A percentile compares a stretch with the other conserved stretches of the same genome.
These are phyloP conservation scores for Thielaviopsis musarum DNA, from an alignment of 2,329 filamentous ascomycete species.

Conservation along the genomic window DNA sequence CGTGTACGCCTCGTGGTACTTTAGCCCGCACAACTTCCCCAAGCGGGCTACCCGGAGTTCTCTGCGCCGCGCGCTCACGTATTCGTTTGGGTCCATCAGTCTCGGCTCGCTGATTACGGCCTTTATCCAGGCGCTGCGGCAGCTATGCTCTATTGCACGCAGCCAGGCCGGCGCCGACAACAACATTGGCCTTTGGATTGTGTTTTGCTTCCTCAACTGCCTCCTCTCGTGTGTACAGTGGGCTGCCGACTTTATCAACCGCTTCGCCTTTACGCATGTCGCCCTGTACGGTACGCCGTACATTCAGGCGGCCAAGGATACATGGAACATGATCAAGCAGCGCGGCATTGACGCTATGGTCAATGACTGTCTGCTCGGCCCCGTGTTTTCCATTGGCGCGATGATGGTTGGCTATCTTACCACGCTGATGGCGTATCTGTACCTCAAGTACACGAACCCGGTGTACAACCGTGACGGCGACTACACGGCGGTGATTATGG, in stretches of 20 bases:
- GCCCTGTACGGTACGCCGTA: constrained; percentile 85
- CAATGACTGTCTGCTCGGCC: constrained; percentile 71
- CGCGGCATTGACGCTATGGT: constrained; percentile 80
- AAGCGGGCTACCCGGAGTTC: constrained; percentile 69
- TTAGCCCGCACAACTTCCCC: constrained; percentile 53
- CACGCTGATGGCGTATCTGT: constrained; percentile 71
- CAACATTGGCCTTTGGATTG: constrained; percentile 46
- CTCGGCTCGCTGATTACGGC: constrained; percentile 75
- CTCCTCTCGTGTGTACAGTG: constrained; percentile 66
- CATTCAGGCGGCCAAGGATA: constrained; percentile 71
- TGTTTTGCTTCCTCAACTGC: constrained; percentile 63
- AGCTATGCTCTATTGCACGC: constrained; percentile 64
- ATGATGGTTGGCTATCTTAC: constrained; percentile 74
- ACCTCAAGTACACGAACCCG: constrained; percentile 66
- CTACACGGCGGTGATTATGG: constrained; percentile 64
- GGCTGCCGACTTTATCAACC: constrained; percentile 77
- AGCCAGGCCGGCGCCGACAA: constrained; percentile 40
- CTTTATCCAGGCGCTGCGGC: constrained; percentile 69
- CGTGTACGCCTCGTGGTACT: constrained; percentile 90
- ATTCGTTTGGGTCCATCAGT: constrained; percentile 82
- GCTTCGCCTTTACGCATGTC: constrained; percentile 85
- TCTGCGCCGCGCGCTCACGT: constrained; percentile 64
- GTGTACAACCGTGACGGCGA: constrained; percentile 51
- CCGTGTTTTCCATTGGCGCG: constrained; percentile 59
- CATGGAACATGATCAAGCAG: constrained; percentile 81